phyloP scores from a whole-genome alignment of 2,329 filamentous ascomycete species.

The Trichoderma polysporum region DNA sequence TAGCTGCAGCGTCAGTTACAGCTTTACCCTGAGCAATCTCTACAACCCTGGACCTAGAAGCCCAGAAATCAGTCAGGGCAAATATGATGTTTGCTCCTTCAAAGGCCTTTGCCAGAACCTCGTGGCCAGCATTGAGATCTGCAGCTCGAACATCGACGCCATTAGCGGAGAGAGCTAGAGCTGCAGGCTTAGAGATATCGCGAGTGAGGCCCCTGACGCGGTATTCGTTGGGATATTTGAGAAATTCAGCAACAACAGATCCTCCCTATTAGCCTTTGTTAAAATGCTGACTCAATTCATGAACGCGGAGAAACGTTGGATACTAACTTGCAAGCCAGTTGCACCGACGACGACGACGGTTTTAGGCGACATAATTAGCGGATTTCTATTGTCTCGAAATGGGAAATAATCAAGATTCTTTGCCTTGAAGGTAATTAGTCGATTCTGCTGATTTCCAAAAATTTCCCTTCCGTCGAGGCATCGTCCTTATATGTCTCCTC shows the following conservation, averaged over 20 bases:
- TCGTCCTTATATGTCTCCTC: no score
- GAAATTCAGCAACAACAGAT: not conserved
- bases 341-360: not conserved
- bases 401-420: no score
- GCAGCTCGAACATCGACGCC: not conserved
- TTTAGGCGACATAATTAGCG: not conserved
- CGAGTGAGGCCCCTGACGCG: not conserved
- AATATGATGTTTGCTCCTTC: not conserved
- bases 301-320: no score
- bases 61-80: conserved; percentile 1
- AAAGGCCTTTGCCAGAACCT: not conserved
- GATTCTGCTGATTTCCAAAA: no score
- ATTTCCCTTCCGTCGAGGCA: no score
- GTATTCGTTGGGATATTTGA: not conserved
- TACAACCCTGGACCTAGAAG: not conserved
- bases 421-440: no score
- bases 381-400: not conserved
- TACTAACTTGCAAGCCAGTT: not conserved
- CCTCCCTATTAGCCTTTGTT: not conserved
- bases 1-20: not conserved
- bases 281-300: not conserved
- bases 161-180: not conserved
- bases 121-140: not conserved
- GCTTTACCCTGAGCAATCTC: not conserved
- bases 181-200: not conserved